Evolutionary conservation across 2,329 filamentous ascomycete genomes (phyloP).

Genomic region (Trichoderma oligosporum): DNA sequence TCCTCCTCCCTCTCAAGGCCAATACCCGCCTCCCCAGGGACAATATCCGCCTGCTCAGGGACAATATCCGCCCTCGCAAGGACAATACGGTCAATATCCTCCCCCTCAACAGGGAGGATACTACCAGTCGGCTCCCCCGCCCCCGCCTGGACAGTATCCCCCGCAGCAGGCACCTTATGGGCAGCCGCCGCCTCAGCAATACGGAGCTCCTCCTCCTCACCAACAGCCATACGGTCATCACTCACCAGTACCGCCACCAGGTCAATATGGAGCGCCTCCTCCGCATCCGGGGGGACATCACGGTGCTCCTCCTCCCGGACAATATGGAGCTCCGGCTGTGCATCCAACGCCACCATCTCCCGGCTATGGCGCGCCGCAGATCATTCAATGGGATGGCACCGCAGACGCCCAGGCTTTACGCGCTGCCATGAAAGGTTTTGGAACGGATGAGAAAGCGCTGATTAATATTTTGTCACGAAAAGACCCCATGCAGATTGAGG

Average conservation of each 20-base stretch:
- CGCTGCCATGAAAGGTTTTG: slow-evolving; percentile 88
- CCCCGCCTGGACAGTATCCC: slow-evolving; percentile 27
- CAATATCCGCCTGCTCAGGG: slow-evolving; percentile 33
- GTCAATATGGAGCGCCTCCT: slow-evolving; percentile 33
- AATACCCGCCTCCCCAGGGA: slow-evolving; percentile 33
- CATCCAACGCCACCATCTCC: slow-evolving; percentile 61
- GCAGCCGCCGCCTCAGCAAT: slow-evolving; percentile 26
- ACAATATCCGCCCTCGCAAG: slow-evolving; percentile 27
- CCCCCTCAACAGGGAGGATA: slow-evolving; percentile 29
- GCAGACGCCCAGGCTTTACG: slow-evolving; percentile 68
- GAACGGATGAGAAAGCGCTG: slow-evolving; percentile 77
- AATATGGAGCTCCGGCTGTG: slow-evolving; percentile 36
- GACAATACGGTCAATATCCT: slow-evolving; percentile 29
- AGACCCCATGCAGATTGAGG: slow-evolving; percentile 72
- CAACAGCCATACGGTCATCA: slow-evolving; percentile 22
- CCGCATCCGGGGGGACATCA: slow-evolving; percentile 32
- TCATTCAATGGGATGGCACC: slow-evolving; percentile 64
- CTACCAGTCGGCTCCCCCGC: slow-evolving; percentile 29
- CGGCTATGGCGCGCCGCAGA: slow-evolving; percentile 71
- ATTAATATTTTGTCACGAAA: slow-evolving; percentile 67
- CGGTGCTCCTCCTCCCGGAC: slow-evolving; percentile 38
- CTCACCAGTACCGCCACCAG: slow-evolving; percentile 18
- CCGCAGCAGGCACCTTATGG: slow-evolving; percentile 27
- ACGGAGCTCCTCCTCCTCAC: slow-evolving; percentile 33
- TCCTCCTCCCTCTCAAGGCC: slow-evolving; percentile 32